phyloP scores from a whole-genome alignment of 257 asterid species.

The Perilla frutescens region DNA sequence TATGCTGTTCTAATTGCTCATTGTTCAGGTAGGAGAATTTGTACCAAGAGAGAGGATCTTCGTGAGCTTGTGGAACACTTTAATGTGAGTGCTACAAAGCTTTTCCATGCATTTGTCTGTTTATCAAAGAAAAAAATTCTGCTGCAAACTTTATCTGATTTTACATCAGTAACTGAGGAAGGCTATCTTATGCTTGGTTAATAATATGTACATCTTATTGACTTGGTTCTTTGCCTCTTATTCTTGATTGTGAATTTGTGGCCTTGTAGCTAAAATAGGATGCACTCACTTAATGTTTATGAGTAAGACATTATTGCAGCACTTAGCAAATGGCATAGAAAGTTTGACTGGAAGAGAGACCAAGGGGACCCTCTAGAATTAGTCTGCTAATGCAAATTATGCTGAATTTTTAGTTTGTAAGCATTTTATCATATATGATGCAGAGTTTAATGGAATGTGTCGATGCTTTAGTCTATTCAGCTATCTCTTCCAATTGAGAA shows the following conservation, averaged over 20 bases:
- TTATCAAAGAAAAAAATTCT: neutral
- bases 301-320: neutral
- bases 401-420: neutral
- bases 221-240: neutral
- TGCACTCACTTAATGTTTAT: conserved; percentile 8
- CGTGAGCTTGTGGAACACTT: conserved; percentile 85
- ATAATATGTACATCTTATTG: neutral
- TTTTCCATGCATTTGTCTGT: conserved; percentile 2
- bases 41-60: conserved; percentile 76
- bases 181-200: neutral
- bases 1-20: conserved; percentile 23
- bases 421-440: neutral
- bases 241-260: neutral
- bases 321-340: neutral
- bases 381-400: neutral
- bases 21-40: conserved; percentile 74
- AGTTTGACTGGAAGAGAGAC: neutral
- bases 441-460: neutral
- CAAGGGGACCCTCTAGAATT: neutral
- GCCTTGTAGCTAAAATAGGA: neutral
- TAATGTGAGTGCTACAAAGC: conserved; percentile 68
- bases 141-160: conserved; percentile 14
- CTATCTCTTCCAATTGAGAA: no score
- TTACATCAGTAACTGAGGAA: conserved; percentile 1
- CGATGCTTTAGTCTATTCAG: neutral